Evolutionary conservation across 352 stramenopile genomes (phyloP), one percentile per base, ranked within the genome.

Genomic region (Thalassiosira delicatula): DNA sequence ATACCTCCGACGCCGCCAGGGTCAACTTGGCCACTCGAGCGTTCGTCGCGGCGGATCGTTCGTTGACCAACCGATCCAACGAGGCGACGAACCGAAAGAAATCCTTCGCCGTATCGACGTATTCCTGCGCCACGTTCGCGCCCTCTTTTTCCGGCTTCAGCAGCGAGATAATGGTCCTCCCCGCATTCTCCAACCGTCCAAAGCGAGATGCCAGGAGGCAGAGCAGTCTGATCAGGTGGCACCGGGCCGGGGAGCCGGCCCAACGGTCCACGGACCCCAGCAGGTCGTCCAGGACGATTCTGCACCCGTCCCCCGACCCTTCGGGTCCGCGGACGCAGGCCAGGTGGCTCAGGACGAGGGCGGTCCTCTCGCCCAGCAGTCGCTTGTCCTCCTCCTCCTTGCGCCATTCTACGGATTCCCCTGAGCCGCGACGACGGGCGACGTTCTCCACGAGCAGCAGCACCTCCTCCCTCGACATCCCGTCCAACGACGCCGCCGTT

Each of bases 131-230:
- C 2, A 81, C 37, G 21, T 70, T 63, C 32, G 23, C 8, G 8
- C 29, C 27, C 42, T 65, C 7, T 59, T 67, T 65, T 21, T 57
- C 14, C 0, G 23, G 35, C 33, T 79, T 42, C 12, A 85, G 33
- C 3, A 88, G 25, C 17, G 33, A 63, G 1, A 90, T 25, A 25
- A 87, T 76, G 2, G 21, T 54, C 32, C 11, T 67, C n/a, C 74
- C 81, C 51, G 75, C 57, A 9, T 87, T 51, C 51, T 83, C 25
- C 19, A 90, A 77, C 17, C 42, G 56, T 3, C 70, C 75, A 79
- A 84, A 88, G 7, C 74, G 69, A 27, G 74, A 83, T 27, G 78
- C 70, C 61, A 88, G 56, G 17, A 87, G 54, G 54, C 78, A 88
- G 7, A 88, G 35, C 25, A 90, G 42, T 19, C 69, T 79, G 23